Evolutionary conservation across 148 eudicot species (phyloP), one percentile per base, ranked within the genome.

Genomic region (Fagopyrum homotropicum): DNA sequence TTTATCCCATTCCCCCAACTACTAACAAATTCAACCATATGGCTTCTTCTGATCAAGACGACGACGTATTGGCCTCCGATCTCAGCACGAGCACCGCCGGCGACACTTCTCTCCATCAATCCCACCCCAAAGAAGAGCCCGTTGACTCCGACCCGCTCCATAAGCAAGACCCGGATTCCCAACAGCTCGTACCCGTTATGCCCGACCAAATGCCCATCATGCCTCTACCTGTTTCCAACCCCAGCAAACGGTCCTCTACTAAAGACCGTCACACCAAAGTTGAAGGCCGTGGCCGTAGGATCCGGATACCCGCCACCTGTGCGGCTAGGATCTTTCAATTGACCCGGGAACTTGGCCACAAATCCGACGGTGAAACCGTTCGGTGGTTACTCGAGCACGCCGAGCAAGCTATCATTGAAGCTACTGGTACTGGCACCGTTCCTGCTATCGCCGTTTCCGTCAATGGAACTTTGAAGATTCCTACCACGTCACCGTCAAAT

Each of bases 221-320:
- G 56, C 68, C 63, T 66, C 76, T 40, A 45, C 68, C 60, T 30
- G 30, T 47, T 11, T 73, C 77, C 46, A 40, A 4, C 73, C 51
- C 47, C 35, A 72, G 70, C 73, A 64, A 61, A 45, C 75, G 83
- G 43, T 68, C 83, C 63, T 69, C 78, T 9, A 75, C 79, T 16
- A 84, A 84, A 49, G 86, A 84, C 70, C 75, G 86, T 19, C 86
- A 84, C 78, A 77, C 84, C 30, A 84, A 84, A 72, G 86, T 84
- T 15, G 86, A 84, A 73, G 86, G 86, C 2, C 84, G 86, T 46
- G 86, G 86, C 76, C 77, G 86, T 35, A 54, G 86, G 84, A 84
- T 84, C 66, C 76, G 86, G n/a, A 79, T 84, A 48, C 84, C 86
- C 64, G 86, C 82, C 19, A 79, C 86, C 1, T 84, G 86, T 45